These are phyloP conservation scores for Elasticomyces elasticus DNA, from an alignment of 495 filamentous ascomycete genomes.

Conservation along the genomic window DNA sequence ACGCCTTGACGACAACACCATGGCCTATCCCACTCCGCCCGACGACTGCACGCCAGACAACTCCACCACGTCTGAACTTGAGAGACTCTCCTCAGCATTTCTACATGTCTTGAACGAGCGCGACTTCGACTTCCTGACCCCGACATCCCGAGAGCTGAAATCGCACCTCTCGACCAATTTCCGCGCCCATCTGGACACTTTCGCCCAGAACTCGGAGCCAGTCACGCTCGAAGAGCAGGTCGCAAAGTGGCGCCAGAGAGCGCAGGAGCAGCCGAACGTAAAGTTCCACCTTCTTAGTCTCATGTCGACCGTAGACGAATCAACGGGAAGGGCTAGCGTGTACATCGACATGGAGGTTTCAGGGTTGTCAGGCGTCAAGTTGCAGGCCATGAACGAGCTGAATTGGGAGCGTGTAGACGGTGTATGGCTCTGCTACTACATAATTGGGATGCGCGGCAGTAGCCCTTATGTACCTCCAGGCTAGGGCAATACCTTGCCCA, in stretches of 20 bases:
- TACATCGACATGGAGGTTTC: background rate
- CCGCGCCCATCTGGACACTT: background rate
- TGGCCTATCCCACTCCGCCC: background rate
- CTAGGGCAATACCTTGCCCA: no score
- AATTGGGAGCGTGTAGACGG: background rate
- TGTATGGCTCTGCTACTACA: background rate
- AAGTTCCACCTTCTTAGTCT: background rate
- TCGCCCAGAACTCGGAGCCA: background rate
- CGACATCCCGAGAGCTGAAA: background rate
- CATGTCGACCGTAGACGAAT: background rate
- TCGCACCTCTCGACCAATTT: background rate
- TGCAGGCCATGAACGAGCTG: slow-evolving; percentile 1
- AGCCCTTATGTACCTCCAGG: background rate
- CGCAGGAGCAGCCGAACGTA: background rate
- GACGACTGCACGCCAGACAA: background rate
- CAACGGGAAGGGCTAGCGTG: background rate
- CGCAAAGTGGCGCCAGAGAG: background rate
- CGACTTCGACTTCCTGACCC: background rate
- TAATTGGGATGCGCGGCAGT: background rate
- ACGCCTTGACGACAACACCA: no score
- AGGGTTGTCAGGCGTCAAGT: background rate
- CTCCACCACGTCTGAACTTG: background rate
- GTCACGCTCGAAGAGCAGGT: background rate
- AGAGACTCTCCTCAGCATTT: background rate
- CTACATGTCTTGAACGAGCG: background rate